Conservation (phyloP, 441 rosid genomes). For the Omphalea diandra region DNA sequence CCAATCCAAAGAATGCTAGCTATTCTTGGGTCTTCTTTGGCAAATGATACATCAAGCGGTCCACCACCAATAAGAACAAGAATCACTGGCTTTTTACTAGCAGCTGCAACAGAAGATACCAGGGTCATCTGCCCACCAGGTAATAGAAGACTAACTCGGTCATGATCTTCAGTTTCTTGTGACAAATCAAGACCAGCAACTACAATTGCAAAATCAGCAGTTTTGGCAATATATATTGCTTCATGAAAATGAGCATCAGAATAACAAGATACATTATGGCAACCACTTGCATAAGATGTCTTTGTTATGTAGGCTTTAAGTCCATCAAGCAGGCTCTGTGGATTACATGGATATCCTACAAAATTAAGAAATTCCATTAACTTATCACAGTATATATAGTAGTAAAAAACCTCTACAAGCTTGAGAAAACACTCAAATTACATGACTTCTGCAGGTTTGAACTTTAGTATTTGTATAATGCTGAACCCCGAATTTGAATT, state of each 20-base stretch:
- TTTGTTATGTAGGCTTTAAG: constrained; percentile 45
- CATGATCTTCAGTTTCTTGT: constrained; percentile 78
- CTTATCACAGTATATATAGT: constrained; percentile 3
- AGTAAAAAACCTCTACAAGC: constrained; percentile 13
- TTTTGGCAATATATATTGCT: constrained; percentile 45
- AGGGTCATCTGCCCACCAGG: constrained; percentile 84
- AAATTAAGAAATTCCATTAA: constrained; percentile 3
- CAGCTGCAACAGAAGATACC: constrained; percentile 50
- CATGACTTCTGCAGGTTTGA: constrained; percentile 9
- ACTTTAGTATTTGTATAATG: not conserved
- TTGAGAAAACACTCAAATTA: constrained; percentile 12
- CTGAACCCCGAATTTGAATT: not conserved
- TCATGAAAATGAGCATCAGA: constrained; percentile 44
- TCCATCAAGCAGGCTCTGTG: constrained; percentile 55
- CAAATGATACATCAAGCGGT: constrained; percentile 76
- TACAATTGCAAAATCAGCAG: constrained; percentile 66
- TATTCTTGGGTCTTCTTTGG: constrained; percentile 48
- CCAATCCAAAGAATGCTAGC: constrained; percentile 84
- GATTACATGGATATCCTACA: constrained; percentile 71
- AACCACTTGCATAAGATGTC: constrained; percentile 58
- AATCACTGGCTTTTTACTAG: constrained; percentile 59
- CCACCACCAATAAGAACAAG: constrained; percentile 86
- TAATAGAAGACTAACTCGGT: constrained; percentile 67
- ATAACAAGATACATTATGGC: constrained; percentile 57
- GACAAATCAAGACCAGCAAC: constrained; percentile 89